Conservation (phyloP, 371 early-diverging fungal species). For the Apophysomyces elegans region DNA sequence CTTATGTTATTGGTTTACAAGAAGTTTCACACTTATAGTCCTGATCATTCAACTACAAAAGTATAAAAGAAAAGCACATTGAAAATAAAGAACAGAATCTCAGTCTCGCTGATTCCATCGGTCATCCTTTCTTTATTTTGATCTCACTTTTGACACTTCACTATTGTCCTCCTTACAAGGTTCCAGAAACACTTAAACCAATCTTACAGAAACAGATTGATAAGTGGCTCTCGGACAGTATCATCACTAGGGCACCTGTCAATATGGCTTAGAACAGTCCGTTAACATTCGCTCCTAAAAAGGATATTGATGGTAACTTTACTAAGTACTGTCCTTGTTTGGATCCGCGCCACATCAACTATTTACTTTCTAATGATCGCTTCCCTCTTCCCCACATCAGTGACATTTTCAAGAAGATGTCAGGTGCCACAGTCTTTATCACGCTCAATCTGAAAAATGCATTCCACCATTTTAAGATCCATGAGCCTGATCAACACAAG, state of each 20-base stretch:
- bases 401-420: neutral
- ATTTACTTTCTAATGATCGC: neutral
- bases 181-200: neutral
- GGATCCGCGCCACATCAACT: slow-evolving; percentile 23
- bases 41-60: too few relatives aligned
- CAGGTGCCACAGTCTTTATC: neutral
- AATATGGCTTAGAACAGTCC: slow-evolving; percentile 17
- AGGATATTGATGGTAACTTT: slow-evolving; percentile 19
- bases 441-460: neutral
- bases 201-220: neutral
- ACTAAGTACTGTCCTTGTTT: slow-evolving; percentile 17
- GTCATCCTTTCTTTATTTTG: too few relatives aligned
- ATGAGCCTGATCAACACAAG: neutral
- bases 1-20: too few relatives aligned
- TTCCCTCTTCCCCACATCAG: neutral
- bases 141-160: too few relatives aligned
- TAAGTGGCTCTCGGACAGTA: neutral
- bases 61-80: too few relatives aligned
- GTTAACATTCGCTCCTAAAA: slow-evolving; percentile 26
- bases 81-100: too few relatives aligned
- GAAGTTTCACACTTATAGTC: too few relatives aligned
- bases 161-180: slow-evolving; percentile 8
- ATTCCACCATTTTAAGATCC: too few relatives aligned
- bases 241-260: neutral
- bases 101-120: too few relatives aligned